phyloP scores from a whole-genome alignment of 768 basidiomycete species.

The Clitopilus hobsonii region DNA sequence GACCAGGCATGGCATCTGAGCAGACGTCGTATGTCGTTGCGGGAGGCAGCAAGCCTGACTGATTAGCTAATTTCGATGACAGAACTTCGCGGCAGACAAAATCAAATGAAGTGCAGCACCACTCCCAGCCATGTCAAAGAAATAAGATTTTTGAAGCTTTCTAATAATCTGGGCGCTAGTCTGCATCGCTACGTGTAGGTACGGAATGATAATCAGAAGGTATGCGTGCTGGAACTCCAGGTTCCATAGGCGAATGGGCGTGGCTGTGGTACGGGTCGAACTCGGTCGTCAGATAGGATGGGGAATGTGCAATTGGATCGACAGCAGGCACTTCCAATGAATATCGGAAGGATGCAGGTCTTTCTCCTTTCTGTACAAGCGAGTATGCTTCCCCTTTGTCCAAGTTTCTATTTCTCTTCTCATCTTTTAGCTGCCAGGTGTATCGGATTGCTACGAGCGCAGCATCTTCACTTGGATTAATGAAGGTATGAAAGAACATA shows the following conservation, averaged over 20 bases:
- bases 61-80: conserved; percentile 6
- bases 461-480: too few relatives aligned
- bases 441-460: conserved; percentile 50
- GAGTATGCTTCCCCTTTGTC: conserved; percentile 31
- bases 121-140: too few relatives aligned
- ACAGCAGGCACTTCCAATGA: not conserved
- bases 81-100: too few relatives aligned
- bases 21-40: conserved; percentile 28
- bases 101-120: too few relatives aligned
- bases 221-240: not conserved
- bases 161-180: too few relatives aligned
- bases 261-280: conserved; percentile 38
- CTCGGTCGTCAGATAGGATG: conserved; percentile 16
- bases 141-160: too few relatives aligned
- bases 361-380: conserved; percentile 21
- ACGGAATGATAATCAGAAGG: not conserved
- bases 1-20: conserved; percentile 53
- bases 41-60: conserved; percentile 20
- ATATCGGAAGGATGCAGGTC: conserved; percentile 19
- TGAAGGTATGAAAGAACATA: too few relatives aligned
- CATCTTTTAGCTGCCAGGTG: conserved; percentile 43
- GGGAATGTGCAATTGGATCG: conserved; percentile 4
- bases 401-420: conserved; percentile 38
- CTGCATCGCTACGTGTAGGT: not conserved
- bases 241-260: not conserved